Evolutionary conservation across 2,329 filamentous ascomycete genomes (phyloP), one percentile per base, ranked within the genome.

Genomic region (Aspergillus caelatus): DNA sequence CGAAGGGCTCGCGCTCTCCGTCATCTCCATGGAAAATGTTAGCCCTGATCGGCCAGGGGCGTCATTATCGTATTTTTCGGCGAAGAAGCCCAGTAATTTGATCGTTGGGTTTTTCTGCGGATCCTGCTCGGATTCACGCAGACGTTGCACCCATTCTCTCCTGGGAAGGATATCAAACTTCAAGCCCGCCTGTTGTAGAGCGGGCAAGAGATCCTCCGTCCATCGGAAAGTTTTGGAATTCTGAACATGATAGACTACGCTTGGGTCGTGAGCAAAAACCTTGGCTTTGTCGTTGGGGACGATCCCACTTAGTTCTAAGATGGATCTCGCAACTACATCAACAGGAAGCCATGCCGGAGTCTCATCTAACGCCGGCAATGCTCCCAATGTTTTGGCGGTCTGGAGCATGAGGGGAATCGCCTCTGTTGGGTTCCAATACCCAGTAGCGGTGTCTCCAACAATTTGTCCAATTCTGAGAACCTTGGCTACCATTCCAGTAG

Each of bases 61-160:
- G 8, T 60, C 62, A 16, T 64, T 62, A 4, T 60, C 80, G 63
- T 86, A 87, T 66, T 86, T 86, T 0, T 76, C 75, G 10, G 74
- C 70, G 66, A 86, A 86, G 73, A 84, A 87, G 54, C 85, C 83
- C 2, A 85, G 62, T 0, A 86, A 75, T 71, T 85, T 86, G 66
- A 85, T 78, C 1, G 82, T 80, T 2, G 84, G 84, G 64, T 86
- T 87, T 32, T 69, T 75, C 32, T 77, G 63, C 0, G 83, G 80
- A 69, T 87, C 82, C 12, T 77, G 78, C 48, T 86, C 81, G 4
- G 80, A 81, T 1, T 73, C 75, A 34, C 80, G 76, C 12, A 79
- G 62, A 39, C 69, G 69, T 28, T 60, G 63, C n/a, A 80, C 50
- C 78, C 78, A 79, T 41, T 77, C 70, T 21, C 65, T 53, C 9